Evolutionary conservation across 345 rosid genomes (phyloP).

Genomic region (Stellera chamaejasme): DNA sequence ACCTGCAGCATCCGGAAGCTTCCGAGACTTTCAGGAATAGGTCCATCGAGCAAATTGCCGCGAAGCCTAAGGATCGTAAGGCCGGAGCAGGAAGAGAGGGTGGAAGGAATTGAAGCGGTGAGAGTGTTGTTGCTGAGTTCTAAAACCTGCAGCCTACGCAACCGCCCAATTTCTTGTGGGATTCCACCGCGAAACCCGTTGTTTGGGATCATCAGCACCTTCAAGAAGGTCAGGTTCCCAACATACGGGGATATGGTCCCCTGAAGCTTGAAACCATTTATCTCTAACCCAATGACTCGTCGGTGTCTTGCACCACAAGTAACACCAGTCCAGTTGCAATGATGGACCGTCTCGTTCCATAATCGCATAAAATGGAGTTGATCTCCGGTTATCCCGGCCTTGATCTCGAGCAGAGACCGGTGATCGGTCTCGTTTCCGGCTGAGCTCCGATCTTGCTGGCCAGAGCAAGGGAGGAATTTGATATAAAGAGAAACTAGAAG

Average conservation of each 20-base stretch:
- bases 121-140: background rate
- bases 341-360: constrained; percentile 14
- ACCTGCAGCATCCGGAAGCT: no score
- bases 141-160: constrained; percentile 5
- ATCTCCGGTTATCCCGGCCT: constrained; percentile 8
- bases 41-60: background rate
- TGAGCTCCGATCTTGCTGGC: no score
- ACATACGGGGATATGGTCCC: constrained; percentile 14
- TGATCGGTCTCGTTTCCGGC: constrained; percentile 3
- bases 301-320: constrained; percentile 12
- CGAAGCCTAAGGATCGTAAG: background rate
- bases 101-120: constrained; percentile 8
- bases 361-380: constrained; percentile 6
- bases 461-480: no score
- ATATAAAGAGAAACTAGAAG: no score
- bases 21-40: no score
- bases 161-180: constrained; percentile 10
- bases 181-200: constrained; percentile 7
- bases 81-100: constrained; percentile 13
- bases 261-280: background rate
- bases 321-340: constrained; percentile 13
- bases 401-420: background rate
- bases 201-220: background rate
- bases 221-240: constrained; percentile 22
- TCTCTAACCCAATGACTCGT: constrained; percentile 6